Evolutionary conservation across 805 yeast genomes (phyloP).

Genomic region (Kregervanrija pseudodelftensis): DNA sequence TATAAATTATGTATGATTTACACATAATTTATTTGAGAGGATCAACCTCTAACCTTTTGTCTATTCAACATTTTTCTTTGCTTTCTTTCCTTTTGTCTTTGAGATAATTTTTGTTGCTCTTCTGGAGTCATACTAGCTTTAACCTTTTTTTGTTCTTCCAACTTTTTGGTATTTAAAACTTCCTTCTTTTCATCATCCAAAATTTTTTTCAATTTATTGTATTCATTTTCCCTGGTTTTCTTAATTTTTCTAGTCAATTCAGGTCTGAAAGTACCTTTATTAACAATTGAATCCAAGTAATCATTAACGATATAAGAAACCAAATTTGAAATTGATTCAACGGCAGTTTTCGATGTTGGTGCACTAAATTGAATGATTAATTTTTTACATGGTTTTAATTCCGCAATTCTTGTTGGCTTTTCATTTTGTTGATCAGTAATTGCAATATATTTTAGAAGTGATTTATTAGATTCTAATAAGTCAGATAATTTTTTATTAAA

Average conservation of each 20-base stretch:
- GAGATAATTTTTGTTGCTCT: slow-evolving; percentile 72
- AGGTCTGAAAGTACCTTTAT: slow-evolving; percentile 51
- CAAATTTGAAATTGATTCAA: slow-evolving; percentile 46
- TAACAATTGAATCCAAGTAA: slow-evolving; percentile 23
- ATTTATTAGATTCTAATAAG: slow-evolving; percentile 30
- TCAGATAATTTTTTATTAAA: slow-evolving; percentile 44
- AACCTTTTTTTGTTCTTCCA: slow-evolving; percentile 59
- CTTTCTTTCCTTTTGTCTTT: slow-evolving; percentile 74
- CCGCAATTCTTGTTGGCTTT: slow-evolving; percentile 57
- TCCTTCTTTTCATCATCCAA: slow-evolving; percentile 62
- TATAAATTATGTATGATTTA: too few species aligned
- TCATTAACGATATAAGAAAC: slow-evolving; percentile 50
- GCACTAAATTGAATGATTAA: slow-evolving; percentile 48
- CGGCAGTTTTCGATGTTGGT: slow-evolving; percentile 43
- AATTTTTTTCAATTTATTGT: slow-evolving; percentile 60
- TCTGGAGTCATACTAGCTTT: slow-evolving; percentile 64
- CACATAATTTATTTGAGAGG: too few species aligned
- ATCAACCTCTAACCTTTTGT: slow-evolving; percentile 38
- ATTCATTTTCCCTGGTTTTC: slow-evolving; percentile 71
- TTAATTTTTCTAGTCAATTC: slow-evolving; percentile 73
- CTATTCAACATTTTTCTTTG: slow-evolving; percentile 65
- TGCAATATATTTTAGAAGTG: slow-evolving; percentile 58
- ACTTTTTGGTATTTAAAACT: slow-evolving; percentile 59
- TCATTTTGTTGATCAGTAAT: slow-evolving; percentile 79
- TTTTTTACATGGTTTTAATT: slow-evolving; percentile 46